Percentiles rank a stretch among this genome's conserved stretches.
Evolutionary conservation across 805 yeast genomes (phyloP).

Genomic region (Cyberlindnera sargentensis): DNA sequence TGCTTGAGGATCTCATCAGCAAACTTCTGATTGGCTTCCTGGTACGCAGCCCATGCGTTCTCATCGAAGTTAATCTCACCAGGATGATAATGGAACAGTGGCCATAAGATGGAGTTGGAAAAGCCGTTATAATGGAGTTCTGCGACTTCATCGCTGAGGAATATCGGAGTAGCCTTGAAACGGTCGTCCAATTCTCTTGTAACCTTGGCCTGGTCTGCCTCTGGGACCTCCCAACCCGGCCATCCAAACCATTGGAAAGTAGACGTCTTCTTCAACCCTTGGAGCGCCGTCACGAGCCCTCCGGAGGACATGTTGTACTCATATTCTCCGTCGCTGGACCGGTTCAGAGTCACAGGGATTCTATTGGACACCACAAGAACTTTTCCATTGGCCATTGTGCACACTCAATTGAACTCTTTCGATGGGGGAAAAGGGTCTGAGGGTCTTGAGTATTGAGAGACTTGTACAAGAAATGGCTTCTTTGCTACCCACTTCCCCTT

Average conservation of each 20-base stretch:
- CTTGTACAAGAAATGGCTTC: too few relatives aligned
- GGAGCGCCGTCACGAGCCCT: constrained; percentile 92
- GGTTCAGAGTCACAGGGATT: constrained; percentile 85
- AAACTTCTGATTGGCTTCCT: constrained; percentile 82
- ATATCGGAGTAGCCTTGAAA: constrained; percentile 88
- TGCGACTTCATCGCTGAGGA: constrained; percentile 80
- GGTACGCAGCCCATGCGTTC: constrained; percentile 95
- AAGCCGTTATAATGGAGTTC: constrained; percentile 97
- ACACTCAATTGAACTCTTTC: not conserved
- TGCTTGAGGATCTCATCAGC: constrained; percentile 65
- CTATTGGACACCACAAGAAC: constrained; percentile 92
- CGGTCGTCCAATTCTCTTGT: constrained; percentile 62
- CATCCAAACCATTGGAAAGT: constrained; percentile 98
- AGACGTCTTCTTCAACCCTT: constrained; percentile 77
- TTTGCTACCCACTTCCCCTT: too few relatives aligned
- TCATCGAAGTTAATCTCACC: constrained; percentile 99
- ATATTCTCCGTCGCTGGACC: constrained; percentile 56
- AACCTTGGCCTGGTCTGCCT: constrained; percentile 61
- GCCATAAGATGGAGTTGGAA: constrained; percentile 93
- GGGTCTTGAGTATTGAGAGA: too few relatives aligned
- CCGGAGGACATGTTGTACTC: constrained; percentile 93
- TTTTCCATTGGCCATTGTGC: constrained; percentile 30
- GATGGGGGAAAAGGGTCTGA: too few relatives aligned
- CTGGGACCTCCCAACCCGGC: constrained; percentile 91
- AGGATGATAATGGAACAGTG: constrained; percentile 96